Conservation (phyloP, 1,284 basidiomycete genomes). For the Irpex sp. region DNA sequence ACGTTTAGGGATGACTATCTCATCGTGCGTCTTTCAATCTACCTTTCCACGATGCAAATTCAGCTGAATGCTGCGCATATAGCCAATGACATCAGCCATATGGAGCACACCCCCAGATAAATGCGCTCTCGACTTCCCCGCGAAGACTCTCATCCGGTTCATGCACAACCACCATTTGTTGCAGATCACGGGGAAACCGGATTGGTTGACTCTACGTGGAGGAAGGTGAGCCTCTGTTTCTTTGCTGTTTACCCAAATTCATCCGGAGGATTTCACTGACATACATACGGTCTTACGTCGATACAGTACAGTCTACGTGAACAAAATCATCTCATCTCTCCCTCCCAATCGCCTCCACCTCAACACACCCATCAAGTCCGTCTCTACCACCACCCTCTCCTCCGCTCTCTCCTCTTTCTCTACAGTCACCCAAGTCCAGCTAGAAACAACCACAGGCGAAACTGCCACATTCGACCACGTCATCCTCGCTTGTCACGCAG, state of each 20-base stretch:
- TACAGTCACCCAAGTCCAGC: constrained; percentile 26
- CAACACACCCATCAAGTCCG: constrained; percentile 49
- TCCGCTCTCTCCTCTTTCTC: constrained; percentile 7
- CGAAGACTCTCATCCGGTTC: constrained; percentile 70
- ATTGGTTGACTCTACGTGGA: constrained; percentile 74
- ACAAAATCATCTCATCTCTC: constrained; percentile 56
- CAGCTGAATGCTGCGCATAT: not conserved
- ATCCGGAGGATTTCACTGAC: not conserved
- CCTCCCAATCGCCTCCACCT: constrained; percentile 55
- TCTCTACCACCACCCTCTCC: constrained; percentile 16
- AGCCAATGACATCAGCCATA: constrained; percentile 82
- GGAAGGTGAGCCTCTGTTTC: constrained; percentile 49
- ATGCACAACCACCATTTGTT: constrained; percentile 81
- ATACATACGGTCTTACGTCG: not conserved
- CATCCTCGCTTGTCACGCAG: constrained; percentile 76
- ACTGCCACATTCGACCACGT: constrained; percentile 65
- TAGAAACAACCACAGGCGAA: constrained; percentile 42
- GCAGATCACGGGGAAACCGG: constrained; percentile 71
- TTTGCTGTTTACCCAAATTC: not conserved
- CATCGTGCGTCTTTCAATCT: constrained; percentile 51
- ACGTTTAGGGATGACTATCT: constrained; percentile 78
- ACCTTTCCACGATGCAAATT: no score
- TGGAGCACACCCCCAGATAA: constrained; percentile 80
- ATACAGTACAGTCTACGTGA: constrained; percentile 59
- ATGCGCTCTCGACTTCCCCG: constrained; percentile 72